Base-by-base conservation (phyloP, 805 yeast genomes). In the Yamadazyma ubonensis region DNA sequence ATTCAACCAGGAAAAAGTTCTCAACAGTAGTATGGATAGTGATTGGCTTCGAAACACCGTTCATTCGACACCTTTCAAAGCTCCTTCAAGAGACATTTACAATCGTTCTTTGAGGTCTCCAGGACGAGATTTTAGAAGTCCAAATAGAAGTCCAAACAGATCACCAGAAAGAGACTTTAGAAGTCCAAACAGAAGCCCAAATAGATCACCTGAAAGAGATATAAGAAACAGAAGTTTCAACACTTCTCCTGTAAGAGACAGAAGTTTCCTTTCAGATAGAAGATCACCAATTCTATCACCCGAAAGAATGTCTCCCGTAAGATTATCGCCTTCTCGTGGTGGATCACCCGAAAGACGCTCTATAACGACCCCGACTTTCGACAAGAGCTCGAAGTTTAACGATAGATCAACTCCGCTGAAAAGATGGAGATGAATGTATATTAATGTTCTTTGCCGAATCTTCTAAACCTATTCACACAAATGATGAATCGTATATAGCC, bases 41-140 rank as follows among this genome's bases (percentile, higher is more conserved):
- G 39, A 40, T 7, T 44, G 51, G 48, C 38, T 47, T 7, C 21
- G 39, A 22, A 31, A 29, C 8, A 41, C 40, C 15, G 38, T 43
- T 3, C 46, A 45, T 15, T 47, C 46, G 7, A 47, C 51, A 8
- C 51, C 51, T 11, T 39, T 41, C 21, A 43, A 29, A 34, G 33
- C 38, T 9, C 35, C 43, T 5, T 12, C 29, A 14, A 23, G 39
- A 20, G 39, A 36, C 21, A 29, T 20, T 15, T 29, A 22, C n/a
- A 36, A 17, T 15, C 18, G 36, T 5, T 25, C 41, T 7, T 22
- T 37, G 28, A 20, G 42, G 15, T 39, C 42, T n/a, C 32, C 31
- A 6, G 30, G 29, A 17, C 14, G 22, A 31, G n/a, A n/a, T n/a
- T 14, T 14, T n/a, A n/a, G 12, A 8, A 26, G 29, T 6, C 29